Conservation (phyloP, 768 basidiomycete species). For the Mycena olivaceomarginata region DNA sequence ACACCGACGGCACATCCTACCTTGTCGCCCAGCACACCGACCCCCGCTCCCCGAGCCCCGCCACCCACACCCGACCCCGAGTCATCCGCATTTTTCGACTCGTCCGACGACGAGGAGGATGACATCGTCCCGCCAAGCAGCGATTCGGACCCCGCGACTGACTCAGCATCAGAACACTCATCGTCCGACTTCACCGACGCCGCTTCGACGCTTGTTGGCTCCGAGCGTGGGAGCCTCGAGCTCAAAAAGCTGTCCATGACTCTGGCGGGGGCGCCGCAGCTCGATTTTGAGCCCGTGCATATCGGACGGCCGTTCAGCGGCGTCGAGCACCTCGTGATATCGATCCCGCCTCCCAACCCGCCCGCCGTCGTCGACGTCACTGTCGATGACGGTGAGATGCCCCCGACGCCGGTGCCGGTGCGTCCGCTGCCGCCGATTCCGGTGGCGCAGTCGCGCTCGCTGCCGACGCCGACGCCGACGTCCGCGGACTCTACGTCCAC, state of each 20-base stretch:
- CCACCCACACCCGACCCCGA: conserved; percentile 41
- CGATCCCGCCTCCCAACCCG: conserved; percentile 35
- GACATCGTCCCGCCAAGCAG: conserved; percentile 16
- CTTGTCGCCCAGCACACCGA: conserved; percentile 25
- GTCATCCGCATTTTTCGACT: conserved; percentile 41
- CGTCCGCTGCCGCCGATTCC: not conserved
- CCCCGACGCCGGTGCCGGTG: conserved; percentile 32
- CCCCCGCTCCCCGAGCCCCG: conserved; percentile 24
- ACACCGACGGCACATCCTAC: conserved; percentile 1
- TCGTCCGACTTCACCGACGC: conserved; percentile 34
- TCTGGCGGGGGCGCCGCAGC: conserved; percentile 13
- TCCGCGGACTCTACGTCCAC: conserved; percentile 48
- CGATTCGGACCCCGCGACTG: conserved; percentile 27
- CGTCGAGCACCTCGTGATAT: conserved; percentile 42
- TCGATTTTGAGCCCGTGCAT: conserved; percentile 31
- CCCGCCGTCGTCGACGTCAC: conserved; percentile 32
- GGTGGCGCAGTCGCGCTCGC: not conserved
- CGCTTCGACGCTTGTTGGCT: conserved; percentile 42
- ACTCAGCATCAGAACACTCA: conserved; percentile 37
- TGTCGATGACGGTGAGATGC: conserved; percentile 10
- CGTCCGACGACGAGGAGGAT: conserved; percentile 38
- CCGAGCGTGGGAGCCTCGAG: conserved; percentile 42
- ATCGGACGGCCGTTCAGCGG: conserved; percentile 40
- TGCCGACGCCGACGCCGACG: conserved; percentile 44
- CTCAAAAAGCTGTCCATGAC: conserved; percentile 24